phyloP scores from a whole-genome alignment of 163 green algal species.

The Chloroidium sp. region DNA sequence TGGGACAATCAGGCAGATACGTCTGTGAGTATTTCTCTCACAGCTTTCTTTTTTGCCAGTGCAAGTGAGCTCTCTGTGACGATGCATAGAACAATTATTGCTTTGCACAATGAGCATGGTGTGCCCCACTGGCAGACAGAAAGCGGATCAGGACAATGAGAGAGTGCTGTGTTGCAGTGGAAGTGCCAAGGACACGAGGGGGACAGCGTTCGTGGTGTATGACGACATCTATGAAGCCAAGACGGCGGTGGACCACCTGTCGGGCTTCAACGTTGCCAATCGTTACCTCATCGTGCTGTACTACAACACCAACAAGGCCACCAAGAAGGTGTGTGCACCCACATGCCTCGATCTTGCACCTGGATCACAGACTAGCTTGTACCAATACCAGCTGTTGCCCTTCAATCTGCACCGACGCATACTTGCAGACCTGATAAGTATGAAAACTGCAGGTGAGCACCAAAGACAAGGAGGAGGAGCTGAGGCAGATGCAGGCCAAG shows the following conservation, averaged over 20 bases:
- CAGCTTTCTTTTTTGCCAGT: neutral
- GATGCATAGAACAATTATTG: neutral
- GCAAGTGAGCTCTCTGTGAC: neutral
- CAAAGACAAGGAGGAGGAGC: constrained; percentile 85
- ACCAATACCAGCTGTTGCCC: too few species aligned
- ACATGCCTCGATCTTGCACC: neutral
- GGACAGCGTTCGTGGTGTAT: constrained; percentile 94
- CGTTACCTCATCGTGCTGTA: constrained; percentile 92
- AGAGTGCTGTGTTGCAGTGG: constrained; percentile 38
- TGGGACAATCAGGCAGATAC: constrained; percentile 82
- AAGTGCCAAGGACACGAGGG: constrained; percentile 82
- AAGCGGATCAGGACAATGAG: neutral
- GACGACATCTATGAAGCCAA: constrained; percentile 97
- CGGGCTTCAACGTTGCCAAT: constrained; percentile 91
- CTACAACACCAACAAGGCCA: constrained; percentile 68
- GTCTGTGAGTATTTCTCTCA: constrained; percentile 10
- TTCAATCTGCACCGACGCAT: neutral
- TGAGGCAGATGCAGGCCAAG: constrained; percentile 76
- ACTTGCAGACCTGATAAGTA: neutral
- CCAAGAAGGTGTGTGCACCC: constrained; percentile 55
- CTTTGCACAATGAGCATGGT: too few species aligned
- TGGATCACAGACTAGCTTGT: neutral
- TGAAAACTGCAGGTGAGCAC: constrained; percentile 33
- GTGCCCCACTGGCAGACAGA: neutral
- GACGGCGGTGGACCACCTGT: constrained; percentile 83